Evolutionary conservation across 805 yeast species (phyloP).

Genomic region (Saturnispora hagleri): DNA sequence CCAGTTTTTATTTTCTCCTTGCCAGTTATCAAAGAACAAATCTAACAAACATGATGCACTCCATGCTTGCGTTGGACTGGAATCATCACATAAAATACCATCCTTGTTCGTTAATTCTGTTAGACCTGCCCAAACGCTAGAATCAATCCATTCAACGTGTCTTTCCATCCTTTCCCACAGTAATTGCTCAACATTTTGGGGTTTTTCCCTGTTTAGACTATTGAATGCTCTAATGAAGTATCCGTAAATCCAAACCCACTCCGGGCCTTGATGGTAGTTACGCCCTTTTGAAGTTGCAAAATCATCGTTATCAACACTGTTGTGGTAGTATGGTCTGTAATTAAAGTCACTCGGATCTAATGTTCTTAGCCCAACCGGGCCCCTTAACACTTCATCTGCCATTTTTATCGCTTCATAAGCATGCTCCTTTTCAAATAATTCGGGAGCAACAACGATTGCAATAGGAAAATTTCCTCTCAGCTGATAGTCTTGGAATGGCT

Average conservation of each 20-base stretch:
- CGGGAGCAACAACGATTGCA: slow-evolving; percentile 94
- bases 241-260: slow-evolving; percentile 93
- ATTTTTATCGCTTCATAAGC: slow-evolving; percentile 57
- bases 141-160: slow-evolving; percentile 59
- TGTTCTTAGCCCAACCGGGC: slow-evolving; percentile 88
- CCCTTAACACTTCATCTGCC: slow-evolving; percentile 71
- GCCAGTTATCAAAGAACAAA: slow-evolving; percentile 58
- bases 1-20: slow-evolving; percentile 12
- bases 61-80: slow-evolving; percentile 98
- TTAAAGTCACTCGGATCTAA: slow-evolving; percentile 89
- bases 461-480: slow-evolving; percentile 86
- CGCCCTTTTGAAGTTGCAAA: slow-evolving; percentile 93
- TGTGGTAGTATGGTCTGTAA: slow-evolving; percentile 82
- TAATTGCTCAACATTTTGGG: slow-evolving; percentile 20
- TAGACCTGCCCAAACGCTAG: slow-evolving; percentile 89
- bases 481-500: slow-evolving; percentile 90
- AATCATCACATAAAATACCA: slow-evolving; percentile 73
- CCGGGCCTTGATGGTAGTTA: slow-evolving; percentile 98
- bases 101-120: slow-evolving; percentile 87
- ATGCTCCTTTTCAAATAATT: slow-evolving; percentile 54
- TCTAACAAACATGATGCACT: slow-evolving; percentile 81
- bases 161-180: slow-evolving; percentile 51
- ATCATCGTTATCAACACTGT: slow-evolving; percentile 71
- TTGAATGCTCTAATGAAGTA: slow-evolving; percentile 75
- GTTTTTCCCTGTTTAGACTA: slow-evolving; percentile 32